A percentile compares a stretch with the other conserved stretches of the same genome.
Evolutionary conservation across 2,329 filamentous ascomycete genomes (phyloP).

Genomic region (Colletotrichum spinosum): DNA sequence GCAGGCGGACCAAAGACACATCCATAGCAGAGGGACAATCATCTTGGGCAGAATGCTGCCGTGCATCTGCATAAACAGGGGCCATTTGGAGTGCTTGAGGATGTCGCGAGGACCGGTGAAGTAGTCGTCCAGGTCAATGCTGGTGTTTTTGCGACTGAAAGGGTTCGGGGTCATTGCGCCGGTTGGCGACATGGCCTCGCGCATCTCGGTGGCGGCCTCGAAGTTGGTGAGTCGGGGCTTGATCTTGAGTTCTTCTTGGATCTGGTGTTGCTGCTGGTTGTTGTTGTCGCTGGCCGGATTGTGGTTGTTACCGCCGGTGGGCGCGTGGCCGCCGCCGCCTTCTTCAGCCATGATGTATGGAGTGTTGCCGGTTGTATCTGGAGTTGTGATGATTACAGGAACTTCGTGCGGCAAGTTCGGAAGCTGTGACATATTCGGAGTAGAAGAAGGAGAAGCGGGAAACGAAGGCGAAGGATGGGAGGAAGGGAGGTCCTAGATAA

Average conservation of each 20-base stretch:
- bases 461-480: neutral
- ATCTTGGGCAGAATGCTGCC: slow-evolving; percentile 81
- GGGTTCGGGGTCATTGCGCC: slow-evolving; percentile 45
- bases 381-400: slow-evolving; percentile 24
- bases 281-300: slow-evolving; percentile 26
- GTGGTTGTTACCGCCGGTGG: slow-evolving; percentile 10
- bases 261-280: slow-evolving; percentile 10
- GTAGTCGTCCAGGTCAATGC: slow-evolving; percentile 69
- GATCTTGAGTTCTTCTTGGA: slow-evolving; percentile 15
- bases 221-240: slow-evolving; percentile 29
- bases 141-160: slow-evolving; percentile 48
- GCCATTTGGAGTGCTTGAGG: slow-evolving; percentile 80
- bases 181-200: slow-evolving; percentile 47
- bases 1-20: slow-evolving; percentile 73
- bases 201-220: slow-evolving; percentile 28
- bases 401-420: slow-evolving; percentile 16
- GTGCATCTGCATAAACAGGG: slow-evolving; percentile 79
- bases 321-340: slow-evolving; percentile 20
- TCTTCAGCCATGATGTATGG: slow-evolving; percentile 32
- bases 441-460: neutral
- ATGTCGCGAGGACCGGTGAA: slow-evolving; percentile 77
- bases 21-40: slow-evolving; percentile 74
- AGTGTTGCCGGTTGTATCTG: slow-evolving; percentile 14
- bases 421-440: slow-evolving; percentile 21
- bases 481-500: slow-evolving; percentile 8